Conservation (phyloP, 306 rosid genomes). For the Trichosanthes cucumerina region DNA sequence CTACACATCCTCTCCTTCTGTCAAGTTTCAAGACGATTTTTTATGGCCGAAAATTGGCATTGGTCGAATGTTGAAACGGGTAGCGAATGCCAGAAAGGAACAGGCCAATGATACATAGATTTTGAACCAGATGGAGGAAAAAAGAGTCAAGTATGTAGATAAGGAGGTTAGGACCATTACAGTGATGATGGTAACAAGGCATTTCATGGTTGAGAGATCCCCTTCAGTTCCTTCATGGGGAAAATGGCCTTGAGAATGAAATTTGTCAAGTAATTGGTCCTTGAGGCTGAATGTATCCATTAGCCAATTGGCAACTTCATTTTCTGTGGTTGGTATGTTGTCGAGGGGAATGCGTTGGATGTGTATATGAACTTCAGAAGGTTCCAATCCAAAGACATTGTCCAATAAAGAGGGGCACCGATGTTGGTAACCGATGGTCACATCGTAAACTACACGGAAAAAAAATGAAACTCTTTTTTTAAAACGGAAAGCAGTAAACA, state of each 20-base stretch:
- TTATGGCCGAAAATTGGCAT: conserved; percentile 29
- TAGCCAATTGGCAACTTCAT: conserved; percentile 53
- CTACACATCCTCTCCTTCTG: neutral
- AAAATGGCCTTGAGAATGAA: conserved; percentile 58
- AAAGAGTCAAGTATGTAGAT: conserved; percentile 48
- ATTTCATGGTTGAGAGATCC: conserved; percentile 45
- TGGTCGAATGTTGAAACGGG: conserved; percentile 38
- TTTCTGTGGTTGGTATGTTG: conserved; percentile 51
- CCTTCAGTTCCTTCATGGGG: conserved; percentile 41
- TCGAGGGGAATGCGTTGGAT: conserved; percentile 50
- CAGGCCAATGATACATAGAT: conserved; percentile 57
- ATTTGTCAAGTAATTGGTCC: conserved; percentile 45
- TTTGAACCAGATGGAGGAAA: conserved; percentile 65
- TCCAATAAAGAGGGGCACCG: conserved; percentile 74
- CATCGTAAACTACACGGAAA: conserved; percentile 65
- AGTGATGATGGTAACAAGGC: conserved; percentile 29
- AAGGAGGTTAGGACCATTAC: conserved; percentile 38
- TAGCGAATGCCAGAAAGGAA: conserved; percentile 60
- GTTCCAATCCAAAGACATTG: conserved; percentile 86
- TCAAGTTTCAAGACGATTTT: neutral
- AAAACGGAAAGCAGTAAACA: no score
- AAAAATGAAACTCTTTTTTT: neutral
- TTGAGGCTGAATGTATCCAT: conserved; percentile 38
- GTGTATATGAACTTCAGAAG: conserved; percentile 89
- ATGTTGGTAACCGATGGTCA: conserved; percentile 70